Evolutionary conservation across 2,329 filamentous ascomycete genomes (phyloP), one percentile per base, ranked within the genome.

Genomic region (Ceratocystis harringtonii): DNA sequence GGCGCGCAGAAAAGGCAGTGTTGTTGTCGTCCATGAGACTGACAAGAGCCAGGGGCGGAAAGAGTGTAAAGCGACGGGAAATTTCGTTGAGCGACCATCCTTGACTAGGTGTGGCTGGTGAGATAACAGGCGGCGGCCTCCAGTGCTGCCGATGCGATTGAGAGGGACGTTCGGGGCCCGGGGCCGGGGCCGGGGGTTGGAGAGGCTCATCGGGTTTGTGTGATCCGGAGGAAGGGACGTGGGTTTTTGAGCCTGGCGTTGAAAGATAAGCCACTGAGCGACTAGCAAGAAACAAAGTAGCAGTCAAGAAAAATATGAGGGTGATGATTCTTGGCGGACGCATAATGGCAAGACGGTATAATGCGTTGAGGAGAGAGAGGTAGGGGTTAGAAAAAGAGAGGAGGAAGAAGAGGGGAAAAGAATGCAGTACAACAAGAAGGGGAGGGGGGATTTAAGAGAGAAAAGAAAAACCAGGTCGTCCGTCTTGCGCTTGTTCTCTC

Each of bases 21-120:
- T 90, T 96, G 75, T 99, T 99, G 76, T 99, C 94, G 75, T 97
- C 91, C 72, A 92, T 96, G 68, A 99, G 82, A 74, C 90, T 96
- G 73, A 99, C 96, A 71, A 95, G 89, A 61, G 94, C 94, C 69
- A 94, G 96, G 2, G 92, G 92, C 3, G 92, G 92, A 73, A 99
- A 99, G 25, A 99, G 84, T 22, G 90, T 91, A 69, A 92, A 89
- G 0, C 92, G 87, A 4, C 85, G 80, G 67, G 84, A 85, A 74
- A 89, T 88, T 69, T 86, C 86, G 75, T 89, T 84, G 69, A 89
- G 77, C 8, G 65, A 61, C 61, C 65, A 64, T 52, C 50, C 32
- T 17, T 43, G 32, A 44, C 62, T 36, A 12, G 73, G 71, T 57
- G 57, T 68, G 68, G 30, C 70, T 62, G 61, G 68, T 68, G 62